Percentiles rank a stretch among this genome's conserved stretches.
Evolutionary conservation across 2,329 filamentous ascomycete genomes (phyloP).

Genomic region (Monosporascus cannonballus): DNA sequence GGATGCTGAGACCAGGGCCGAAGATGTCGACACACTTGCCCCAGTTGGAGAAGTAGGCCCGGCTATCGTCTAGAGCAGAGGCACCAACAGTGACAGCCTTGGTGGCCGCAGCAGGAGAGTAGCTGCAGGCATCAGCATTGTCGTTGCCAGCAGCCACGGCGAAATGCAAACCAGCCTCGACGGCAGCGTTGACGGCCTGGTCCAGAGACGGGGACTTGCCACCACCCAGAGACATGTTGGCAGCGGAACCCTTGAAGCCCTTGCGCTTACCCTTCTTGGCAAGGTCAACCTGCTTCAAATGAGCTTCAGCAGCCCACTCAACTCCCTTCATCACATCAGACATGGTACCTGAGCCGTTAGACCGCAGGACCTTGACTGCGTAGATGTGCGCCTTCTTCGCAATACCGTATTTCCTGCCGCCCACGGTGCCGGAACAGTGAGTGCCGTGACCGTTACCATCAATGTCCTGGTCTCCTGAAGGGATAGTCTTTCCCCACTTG

Average conservation of each 20-base stretch:
- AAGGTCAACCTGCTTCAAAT: conserved; percentile 66
- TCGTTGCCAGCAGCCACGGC: conserved; percentile 98
- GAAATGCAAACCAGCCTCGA: conserved; percentile 89
- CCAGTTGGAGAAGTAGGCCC: conserved; percentile 99
- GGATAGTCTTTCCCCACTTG: conserved; percentile 95
- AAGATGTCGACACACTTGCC: conserved; percentile 99
- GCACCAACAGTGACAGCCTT: conserved; percentile 95
- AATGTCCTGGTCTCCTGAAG: conserved; percentile 71
- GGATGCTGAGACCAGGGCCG: conserved; percentile 91
- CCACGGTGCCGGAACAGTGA: conserved; percentile 97
- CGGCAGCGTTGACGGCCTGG: conserved; percentile 87
- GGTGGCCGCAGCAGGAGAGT: conserved; percentile 88
- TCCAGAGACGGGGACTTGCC: conserved; percentile 93
- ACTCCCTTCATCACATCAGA: conserved; percentile 98
- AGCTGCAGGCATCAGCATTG: conserved; percentile 98
- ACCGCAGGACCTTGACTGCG: conserved; percentile 96
- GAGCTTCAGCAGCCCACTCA: conserved; percentile 81
- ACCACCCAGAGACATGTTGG: conserved; percentile 99
- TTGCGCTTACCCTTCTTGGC: conserved; percentile 86
- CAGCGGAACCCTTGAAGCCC: conserved; percentile 97
- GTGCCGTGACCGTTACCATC: conserved; percentile 99
- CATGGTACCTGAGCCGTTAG: conserved; percentile 97
- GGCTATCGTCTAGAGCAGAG: conserved; percentile 86
- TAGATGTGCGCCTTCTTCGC: conserved; percentile 98
- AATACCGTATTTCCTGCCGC: conserved; percentile 98